Conservation (phyloP, 257 asterid genomes). For the Solanum gracilifrons region DNA sequence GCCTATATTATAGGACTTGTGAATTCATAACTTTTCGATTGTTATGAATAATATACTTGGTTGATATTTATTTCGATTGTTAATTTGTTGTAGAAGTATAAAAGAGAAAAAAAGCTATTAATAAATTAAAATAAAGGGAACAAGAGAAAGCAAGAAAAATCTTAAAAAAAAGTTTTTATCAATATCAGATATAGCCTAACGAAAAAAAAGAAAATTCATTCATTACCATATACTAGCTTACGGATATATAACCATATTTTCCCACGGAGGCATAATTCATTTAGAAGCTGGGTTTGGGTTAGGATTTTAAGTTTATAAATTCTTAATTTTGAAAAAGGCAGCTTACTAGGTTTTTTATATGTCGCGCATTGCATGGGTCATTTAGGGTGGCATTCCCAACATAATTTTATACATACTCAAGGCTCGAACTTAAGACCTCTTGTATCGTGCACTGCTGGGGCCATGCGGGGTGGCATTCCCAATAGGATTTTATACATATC, state of each 20-base stretch:
- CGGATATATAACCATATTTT: neutral
- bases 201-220: too few species aligned
- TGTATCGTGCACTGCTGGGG: too few species aligned
- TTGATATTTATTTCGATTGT: neutral
- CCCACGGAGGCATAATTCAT: neutral
- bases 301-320: neutral
- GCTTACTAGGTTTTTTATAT: neutral
- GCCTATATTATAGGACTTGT: neutral
- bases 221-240: neutral
- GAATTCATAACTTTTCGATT: neutral
- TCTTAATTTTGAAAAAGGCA: neutral
- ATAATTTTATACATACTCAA: too few species aligned
- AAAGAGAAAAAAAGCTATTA: neutral
- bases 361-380: accelerated
- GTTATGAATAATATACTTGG: neutral
- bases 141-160: neutral
- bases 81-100: neutral
- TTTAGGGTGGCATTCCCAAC: too few species aligned
- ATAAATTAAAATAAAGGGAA: neutral
- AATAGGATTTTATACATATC: too few species aligned
- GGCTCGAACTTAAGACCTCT: too few species aligned
- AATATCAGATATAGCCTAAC: neutral
- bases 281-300: too few species aligned
- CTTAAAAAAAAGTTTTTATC: too few species aligned
- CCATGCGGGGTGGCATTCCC: too few species aligned